These are phyloP conservation scores for Ogataea paradorogensis DNA, from an alignment of 805 yeast genomes.

Conservation along the genomic window DNA sequence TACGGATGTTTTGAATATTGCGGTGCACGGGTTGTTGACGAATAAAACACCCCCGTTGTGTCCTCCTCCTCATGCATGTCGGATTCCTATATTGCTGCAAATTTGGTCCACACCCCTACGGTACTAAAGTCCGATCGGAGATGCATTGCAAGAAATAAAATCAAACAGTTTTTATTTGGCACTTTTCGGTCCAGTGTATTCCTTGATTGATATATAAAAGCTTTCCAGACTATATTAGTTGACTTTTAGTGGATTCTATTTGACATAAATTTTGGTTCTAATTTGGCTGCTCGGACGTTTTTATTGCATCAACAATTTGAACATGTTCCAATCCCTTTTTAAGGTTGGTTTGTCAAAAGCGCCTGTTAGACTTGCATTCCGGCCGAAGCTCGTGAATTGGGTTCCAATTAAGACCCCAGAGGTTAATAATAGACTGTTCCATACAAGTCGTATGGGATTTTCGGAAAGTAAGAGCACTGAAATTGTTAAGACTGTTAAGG, in stretches of 20 bases:
- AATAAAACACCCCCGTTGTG: too few species aligned
- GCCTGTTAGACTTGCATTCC: slow-evolving; percentile 1
- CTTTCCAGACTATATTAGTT: neutral
- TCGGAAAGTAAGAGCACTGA: neutral
- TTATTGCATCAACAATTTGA: neutral
- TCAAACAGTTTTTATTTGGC: slow-evolving; percentile 7
- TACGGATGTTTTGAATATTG: slow-evolving; percentile 1
- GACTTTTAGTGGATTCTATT: slow-evolving; percentile 3
- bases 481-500: neutral
- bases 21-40: neutral
- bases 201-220: slow-evolving; percentile 8
- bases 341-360: slow-evolving; percentile 7
- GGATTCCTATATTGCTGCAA: slow-evolving; percentile 3
- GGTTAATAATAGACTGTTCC: slow-evolving; percentile 1
- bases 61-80: slow-evolving; percentile 1
- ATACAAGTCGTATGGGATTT: slow-evolving; percentile 1
- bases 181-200: slow-evolving; percentile 18
- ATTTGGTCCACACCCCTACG: slow-evolving; percentile 4
- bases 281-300: slow-evolving; percentile 1
- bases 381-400: slow-evolving; percentile 1
- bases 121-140: slow-evolving; percentile 12
- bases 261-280: slow-evolving; percentile 4
- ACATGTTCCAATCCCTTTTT: slow-evolving; percentile 3
- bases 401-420: neutral
- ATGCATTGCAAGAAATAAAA: slow-evolving; percentile 1